Conservation (phyloP, 495 filamentous ascomycete species). For the Neohortaea acidophila region DNA sequence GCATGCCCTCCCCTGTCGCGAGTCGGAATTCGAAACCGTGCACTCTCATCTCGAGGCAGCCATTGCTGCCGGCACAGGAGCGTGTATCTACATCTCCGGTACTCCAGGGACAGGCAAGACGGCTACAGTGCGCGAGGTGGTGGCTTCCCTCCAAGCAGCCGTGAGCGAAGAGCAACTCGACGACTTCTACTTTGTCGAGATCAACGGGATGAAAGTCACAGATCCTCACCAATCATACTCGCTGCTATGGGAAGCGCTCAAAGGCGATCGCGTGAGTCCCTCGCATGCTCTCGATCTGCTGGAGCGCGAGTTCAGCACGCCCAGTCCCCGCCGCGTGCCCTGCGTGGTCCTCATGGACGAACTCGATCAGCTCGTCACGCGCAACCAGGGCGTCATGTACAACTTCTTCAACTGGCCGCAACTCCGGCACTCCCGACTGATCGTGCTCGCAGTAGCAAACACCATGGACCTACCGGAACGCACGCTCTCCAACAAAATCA, state of each 20-base stretch:
- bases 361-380: constrained; percentile 92
- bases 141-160: constrained; percentile 69
- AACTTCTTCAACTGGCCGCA: constrained; percentile 99
- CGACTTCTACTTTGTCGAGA: constrained; percentile 98
- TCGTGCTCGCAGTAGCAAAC: constrained; percentile 94
- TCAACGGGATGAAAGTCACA: constrained; percentile 99
- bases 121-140: constrained; percentile 90
- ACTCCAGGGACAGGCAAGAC: constrained; percentile 98
- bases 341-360: constrained; percentile 99
- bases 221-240: constrained; percentile 96
- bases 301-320: constrained; percentile 80
- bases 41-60: constrained; percentile 88
- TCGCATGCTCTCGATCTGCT: constrained; percentile 82
- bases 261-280: constrained; percentile 81
- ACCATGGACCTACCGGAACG: constrained; percentile 98
- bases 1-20: constrained; percentile 74
- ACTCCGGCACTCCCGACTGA: constrained; percentile 73
- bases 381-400: constrained; percentile 98
- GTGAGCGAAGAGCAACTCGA: constrained; percentile 85
- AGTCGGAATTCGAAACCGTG: constrained; percentile 78
- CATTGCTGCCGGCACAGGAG: constrained; percentile 80
- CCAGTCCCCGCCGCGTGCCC: constrained; percentile 76
- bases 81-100: constrained; percentile 98
- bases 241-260: constrained; percentile 88
- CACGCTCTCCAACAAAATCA: constrained; percentile 96